Base-by-base conservation (phyloP, 1,284 basidiomycete genomes). In the Apiotrichum mycotoxinovorans region DNA sequence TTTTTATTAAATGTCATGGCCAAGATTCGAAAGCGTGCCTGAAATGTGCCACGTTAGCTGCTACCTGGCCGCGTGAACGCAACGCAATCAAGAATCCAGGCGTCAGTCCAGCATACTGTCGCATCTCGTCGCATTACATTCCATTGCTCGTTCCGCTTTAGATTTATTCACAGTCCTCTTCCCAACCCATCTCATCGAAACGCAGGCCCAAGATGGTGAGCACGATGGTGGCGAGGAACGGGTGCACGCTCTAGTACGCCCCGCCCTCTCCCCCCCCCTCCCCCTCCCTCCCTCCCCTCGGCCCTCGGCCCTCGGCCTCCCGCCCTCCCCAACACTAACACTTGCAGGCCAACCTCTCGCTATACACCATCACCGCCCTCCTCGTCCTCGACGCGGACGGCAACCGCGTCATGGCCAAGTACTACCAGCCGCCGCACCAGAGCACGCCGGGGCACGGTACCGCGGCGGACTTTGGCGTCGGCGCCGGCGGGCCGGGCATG, bases 301-400 rank as follows among this genome's bases (percentile, higher is more conserved):
- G 25, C 35, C 41, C 20, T 17, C 27, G 14, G 14, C 26, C 12
- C 35, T 20, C 22, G 12, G n/a, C 35, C 23, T 3, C n/a, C 25
- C 34, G 37, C 30, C 26, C 45, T 52, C 52, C 18, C 30, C 12
- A 30, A 53, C 55, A 20, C 40, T 10, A 15, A 17, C 30, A 14
- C 15, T 8, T 23, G 5, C 66, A 83, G 81, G 72, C 80, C 81
- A 96, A 95, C 73, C 80, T 95, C 54, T 87, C 89, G 3, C 81
- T 97, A 46, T 93, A 95, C 79, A 87, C 86, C 65, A 82, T 93
- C 57, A 84, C 87, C 45, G 90, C 88, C 9, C 89, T 98, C 75
- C 78, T 99, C 65, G 85, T 98, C 69, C 85, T 98, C 66, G 96
- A 99, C 81, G 82, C 86, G 35, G 94, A 98, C 66, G 94, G 94